Evolutionary conservation across 2,329 filamentous ascomycete species (phyloP).

Genomic region (Periconia sp.): DNA sequence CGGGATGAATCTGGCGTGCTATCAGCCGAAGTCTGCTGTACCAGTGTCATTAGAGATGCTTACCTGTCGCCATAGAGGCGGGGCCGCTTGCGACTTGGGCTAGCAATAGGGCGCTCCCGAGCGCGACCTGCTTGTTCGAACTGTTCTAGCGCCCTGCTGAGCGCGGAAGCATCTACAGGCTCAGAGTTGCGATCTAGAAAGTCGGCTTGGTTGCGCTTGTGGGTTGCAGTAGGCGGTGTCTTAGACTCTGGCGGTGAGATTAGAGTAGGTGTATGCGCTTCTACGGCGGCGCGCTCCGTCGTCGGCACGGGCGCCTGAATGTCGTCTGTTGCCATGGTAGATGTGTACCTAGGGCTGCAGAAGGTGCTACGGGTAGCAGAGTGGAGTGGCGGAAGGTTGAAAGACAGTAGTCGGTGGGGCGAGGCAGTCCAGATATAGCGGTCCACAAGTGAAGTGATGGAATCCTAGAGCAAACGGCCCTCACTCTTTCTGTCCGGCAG

Average conservation of each 20-base stretch:
- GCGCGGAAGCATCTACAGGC: conserved; percentile 63
- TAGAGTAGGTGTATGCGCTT: conserved; percentile 52
- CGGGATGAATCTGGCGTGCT: conserved; percentile 79
- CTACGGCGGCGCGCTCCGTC: conserved; percentile 26
- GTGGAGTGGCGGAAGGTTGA: conserved; percentile 1
- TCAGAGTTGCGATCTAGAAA: conserved; percentile 53
- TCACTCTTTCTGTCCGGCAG: too few relatives aligned
- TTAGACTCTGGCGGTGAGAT: conserved; percentile 65
- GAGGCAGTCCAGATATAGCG: conserved; percentile 2
- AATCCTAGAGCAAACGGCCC: too few relatives aligned
- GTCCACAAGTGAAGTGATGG: conserved; percentile 16
- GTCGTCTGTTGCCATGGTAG: conserved; percentile 26
- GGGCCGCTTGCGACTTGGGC: conserved; percentile 72
- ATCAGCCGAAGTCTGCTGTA: too few relatives aligned
- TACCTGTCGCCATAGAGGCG: conserved; percentile 65
- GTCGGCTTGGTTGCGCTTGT: conserved; percentile 52
- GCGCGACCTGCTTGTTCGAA: conserved; percentile 65
- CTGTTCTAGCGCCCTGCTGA: conserved; percentile 67
- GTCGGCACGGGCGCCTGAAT: conserved; percentile 19
- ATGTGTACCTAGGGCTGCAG: conserved; percentile 14
- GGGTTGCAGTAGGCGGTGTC: conserved; percentile 63
- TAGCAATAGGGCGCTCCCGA: conserved; percentile 66
- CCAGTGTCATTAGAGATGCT: too few relatives aligned
- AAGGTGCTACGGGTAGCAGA: background rate
- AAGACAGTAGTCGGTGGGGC: conserved; percentile 11